A percentile compares a stretch with the other conserved stretches of the same genome.
Conservation (phyloP, 148 eudicot species). For the Camellia lanceoleosa region DNA sequence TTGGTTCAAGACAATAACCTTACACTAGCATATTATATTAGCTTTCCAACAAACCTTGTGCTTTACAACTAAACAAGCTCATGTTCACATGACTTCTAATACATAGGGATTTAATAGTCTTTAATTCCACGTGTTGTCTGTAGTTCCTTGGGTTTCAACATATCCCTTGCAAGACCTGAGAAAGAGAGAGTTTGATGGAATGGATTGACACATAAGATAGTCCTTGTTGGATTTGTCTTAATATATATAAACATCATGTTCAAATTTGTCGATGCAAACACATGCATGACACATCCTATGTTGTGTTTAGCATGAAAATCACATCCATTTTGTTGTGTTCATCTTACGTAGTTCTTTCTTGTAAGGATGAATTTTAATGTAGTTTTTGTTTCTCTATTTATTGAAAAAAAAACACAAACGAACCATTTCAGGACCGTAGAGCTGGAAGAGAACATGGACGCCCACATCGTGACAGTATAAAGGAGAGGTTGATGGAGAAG, state of each 20-base stretch:
- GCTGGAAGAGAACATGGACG: constrained; percentile 41
- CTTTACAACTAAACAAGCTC: not conserved
- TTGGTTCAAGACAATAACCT: not conserved
- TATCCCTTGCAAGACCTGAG: not conserved
- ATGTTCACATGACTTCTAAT: not conserved
- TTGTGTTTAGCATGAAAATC: not conserved
- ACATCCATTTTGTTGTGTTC: not conserved
- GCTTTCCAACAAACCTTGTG: not conserved
- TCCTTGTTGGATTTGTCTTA: not conserved
- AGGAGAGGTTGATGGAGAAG: constrained; percentile 44
- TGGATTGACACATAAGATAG: not conserved
- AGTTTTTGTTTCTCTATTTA: no score
- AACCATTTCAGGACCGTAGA: constrained; percentile 51
- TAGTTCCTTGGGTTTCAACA: not conserved
- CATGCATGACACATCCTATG: not conserved
- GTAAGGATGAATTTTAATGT: not conserved
- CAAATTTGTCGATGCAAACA: not conserved
- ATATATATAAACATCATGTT: not conserved
- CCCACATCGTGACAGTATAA: constrained; percentile 25
- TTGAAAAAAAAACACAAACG: not conserved
- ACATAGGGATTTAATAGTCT: not conserved
- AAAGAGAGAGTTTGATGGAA: not conserved
- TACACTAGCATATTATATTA: not conserved
- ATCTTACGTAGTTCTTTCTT: not conserved
- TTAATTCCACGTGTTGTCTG: not conserved